Evolutionary conservation across 768 basidiomycete genomes (phyloP), one percentile per base, ranked within the genome.

Genomic region (Tulasnella sp.): DNA sequence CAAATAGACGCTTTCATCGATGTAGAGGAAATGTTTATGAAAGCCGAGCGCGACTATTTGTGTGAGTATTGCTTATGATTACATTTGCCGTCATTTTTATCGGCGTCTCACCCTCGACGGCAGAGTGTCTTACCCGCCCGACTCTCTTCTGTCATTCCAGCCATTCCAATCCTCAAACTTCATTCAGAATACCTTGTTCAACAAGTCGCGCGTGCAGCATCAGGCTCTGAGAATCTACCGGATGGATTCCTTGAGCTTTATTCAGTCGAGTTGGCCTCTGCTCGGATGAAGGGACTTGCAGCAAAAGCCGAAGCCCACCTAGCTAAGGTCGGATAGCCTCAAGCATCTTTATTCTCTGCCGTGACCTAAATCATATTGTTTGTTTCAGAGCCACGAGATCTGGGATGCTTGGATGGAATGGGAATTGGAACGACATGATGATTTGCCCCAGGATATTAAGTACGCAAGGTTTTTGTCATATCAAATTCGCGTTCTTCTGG

Each of bases 341-440:
- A 15, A 13, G n/a, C 23, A 16, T 48, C 39, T 79, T 23, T 35
- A 29, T 10, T 13, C 23, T 40, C 46, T 11, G 48, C 39, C 40
- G 51, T 67, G n/a, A 23, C 11, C 61, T 29, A 70, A 48, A 20
- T 29, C 5, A 11, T 7, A 13, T 29, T 18, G 29, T 6, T 0
- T 46, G 46, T 42, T 57, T 18, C 82, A 95, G 94, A 91, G 92
- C 80, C 88, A 89, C 79, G 79, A 87, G 76, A 83, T 96, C 15
- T 96, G 93, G 92, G 89, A 92, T 79, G 78, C 86, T 35, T 89
- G 90, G 81, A 86, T 88, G 39, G 91, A 93, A 77, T 96, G 93
- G 91, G 91, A 93, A 81, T 82, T 92, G 67, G 89, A 91, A 76
- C 84, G 86, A 71, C 84, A 96, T 23, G 57, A 61, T 61, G 29